These are phyloP conservation scores for Chloris gayana DNA, from an alignment of 176 grass and related monocot genomes.

Conservation along the genomic window DNA sequence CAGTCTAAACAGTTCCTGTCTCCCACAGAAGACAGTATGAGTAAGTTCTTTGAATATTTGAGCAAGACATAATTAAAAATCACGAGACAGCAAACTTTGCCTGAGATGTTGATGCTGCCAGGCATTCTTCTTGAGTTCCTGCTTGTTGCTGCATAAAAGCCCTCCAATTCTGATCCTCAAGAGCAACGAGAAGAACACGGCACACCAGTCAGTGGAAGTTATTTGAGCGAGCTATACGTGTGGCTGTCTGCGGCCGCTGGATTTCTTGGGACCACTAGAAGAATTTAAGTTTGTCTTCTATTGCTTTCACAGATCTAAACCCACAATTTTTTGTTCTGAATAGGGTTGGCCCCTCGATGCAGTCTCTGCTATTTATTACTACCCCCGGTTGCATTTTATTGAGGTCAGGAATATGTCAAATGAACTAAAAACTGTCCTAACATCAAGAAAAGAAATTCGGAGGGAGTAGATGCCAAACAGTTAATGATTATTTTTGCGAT, in stretches of 20 bases:
- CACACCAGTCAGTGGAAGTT: slow-evolving; percentile 24
- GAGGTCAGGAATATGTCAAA: too few relatives aligned
- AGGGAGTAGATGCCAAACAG: background rate
- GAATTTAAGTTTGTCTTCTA: slow-evolving; percentile 20
- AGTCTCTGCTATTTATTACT: slow-evolving; percentile 5
- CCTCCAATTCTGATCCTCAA: slow-evolving; percentile 39
- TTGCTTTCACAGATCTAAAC: slow-evolving; percentile 5
- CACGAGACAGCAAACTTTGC: background rate
- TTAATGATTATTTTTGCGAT: background rate
- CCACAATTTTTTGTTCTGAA: slow-evolving; percentile 9
- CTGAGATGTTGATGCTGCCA: slow-evolving; percentile 53
- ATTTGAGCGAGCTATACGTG: slow-evolving; percentile 30
- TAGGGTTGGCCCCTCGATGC: background rate
- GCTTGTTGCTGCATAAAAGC: slow-evolving; percentile 29
- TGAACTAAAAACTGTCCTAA: too few relatives aligned
- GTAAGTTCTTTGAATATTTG: background rate
- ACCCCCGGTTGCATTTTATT: too few relatives aligned
- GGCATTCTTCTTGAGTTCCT: slow-evolving; percentile 42
- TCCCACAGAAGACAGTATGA: background rate
- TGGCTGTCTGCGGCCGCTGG: slow-evolving; percentile 29
- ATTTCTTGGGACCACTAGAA: slow-evolving; percentile 32
- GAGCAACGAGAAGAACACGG: slow-evolving; percentile 18
- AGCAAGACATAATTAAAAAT: background rate
- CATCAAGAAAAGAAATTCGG: too few relatives aligned
- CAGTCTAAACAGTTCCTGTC: background rate